Conservation (phyloP, 129 eudicot species). For the Ambrosia trifida region DNA sequence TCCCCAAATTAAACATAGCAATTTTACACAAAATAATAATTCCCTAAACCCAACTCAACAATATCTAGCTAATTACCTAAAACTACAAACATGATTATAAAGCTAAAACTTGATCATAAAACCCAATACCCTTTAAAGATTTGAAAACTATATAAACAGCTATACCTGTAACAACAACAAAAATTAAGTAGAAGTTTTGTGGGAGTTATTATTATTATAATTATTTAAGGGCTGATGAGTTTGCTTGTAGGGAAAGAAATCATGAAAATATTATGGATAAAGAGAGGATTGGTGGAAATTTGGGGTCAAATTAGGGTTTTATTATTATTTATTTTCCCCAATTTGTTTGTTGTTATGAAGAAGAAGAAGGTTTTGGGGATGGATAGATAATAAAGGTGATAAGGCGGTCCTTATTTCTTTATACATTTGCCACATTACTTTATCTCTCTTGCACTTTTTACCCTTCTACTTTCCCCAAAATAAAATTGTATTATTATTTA, state of each 20-base stretch:
- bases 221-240: slow-evolving; percentile 13
- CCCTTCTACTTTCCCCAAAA: neutral
- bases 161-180: slow-evolving; percentile 13
- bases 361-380: slow-evolving; percentile 5
- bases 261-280: slow-evolving; percentile 20
- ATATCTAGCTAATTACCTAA: neutral
- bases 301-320: slow-evolving; percentile 38
- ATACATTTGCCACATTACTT: neutral
- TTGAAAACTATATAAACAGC: neutral
- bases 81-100: slow-evolving; percentile 12
- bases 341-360: neutral
- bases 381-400: slow-evolving; percentile 1
- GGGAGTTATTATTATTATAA: slow-evolving; percentile 10
- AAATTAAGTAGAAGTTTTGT: neutral
- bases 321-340: neutral
- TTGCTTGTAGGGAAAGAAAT: slow-evolving; percentile 21
- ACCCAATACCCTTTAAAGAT: slow-evolving; percentile 14
- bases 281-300: slow-evolving; percentile 33
- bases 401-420: slow-evolving; percentile 18
- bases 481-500: too few species aligned
- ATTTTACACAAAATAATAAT: too few species aligned
- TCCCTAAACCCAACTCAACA: too few species aligned
- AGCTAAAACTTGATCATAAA: slow-evolving; percentile 1
- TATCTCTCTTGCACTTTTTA: neutral
- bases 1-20: slow-evolving; percentile 17